Conservation (phyloP, 2,329 filamentous ascomycete species). For the Aspergillus sp. region DNA sequence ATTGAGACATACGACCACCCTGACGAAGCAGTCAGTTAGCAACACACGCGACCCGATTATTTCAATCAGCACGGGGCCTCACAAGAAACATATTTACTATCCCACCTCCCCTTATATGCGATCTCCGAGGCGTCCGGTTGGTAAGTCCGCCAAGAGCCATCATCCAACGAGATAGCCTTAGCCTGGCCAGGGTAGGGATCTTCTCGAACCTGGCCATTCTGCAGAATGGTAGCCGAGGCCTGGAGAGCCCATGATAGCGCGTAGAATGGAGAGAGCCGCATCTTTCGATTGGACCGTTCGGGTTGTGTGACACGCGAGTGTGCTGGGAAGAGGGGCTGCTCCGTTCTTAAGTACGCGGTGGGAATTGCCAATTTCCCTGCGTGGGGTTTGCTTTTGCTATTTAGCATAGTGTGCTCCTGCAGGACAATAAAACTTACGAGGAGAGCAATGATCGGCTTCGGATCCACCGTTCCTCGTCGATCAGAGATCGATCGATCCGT, state of each 20-base stretch:
- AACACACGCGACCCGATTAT: background rate
- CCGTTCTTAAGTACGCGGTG: background rate
- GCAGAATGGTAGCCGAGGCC: conserved; percentile 42
- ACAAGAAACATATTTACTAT: conserved; percentile 61
- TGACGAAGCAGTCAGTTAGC: conserved; percentile 12
- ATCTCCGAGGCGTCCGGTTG: conserved; percentile 56
- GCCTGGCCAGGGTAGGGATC: conserved; percentile 44
- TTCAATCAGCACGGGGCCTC: conserved; percentile 9
- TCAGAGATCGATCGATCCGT: background rate
- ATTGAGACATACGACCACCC: conserved; percentile 56
- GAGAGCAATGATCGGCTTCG: background rate
- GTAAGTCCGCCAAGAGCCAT: conserved; percentile 52
- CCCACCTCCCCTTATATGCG: conserved; percentile 65
- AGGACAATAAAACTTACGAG: background rate
- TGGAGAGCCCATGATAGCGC: conserved; percentile 18
- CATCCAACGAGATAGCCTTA: conserved; percentile 31
- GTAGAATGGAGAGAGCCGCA: background rate
- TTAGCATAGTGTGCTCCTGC: background rate
- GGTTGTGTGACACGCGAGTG: background rate
- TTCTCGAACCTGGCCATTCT: conserved; percentile 46
- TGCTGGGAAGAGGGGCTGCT: background rate
- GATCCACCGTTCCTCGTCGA: background rate
- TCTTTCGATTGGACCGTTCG: background rate
- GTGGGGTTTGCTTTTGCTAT: background rate
- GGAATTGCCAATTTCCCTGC: background rate